Conservation (phyloP, 495 filamentous ascomycete species). For the Tuber melanosporum region DNA sequence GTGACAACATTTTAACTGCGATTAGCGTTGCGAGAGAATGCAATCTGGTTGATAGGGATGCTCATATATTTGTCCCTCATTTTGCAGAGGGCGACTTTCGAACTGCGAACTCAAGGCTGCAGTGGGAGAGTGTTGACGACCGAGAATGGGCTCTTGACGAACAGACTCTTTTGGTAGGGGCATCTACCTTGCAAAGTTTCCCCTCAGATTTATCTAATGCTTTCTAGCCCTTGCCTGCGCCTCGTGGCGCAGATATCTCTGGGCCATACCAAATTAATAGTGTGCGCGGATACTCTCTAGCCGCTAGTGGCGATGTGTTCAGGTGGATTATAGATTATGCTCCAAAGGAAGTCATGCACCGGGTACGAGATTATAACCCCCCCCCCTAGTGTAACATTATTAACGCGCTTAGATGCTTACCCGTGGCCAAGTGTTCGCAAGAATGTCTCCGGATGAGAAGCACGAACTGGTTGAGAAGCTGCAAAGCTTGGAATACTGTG, state of each 20-base stretch:
- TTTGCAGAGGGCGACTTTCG: conserved; percentile 67
- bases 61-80: conserved; percentile 87
- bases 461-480: conserved; percentile 96
- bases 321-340: conserved; percentile 93
- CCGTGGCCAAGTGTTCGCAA: conserved; percentile 85
- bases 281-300: conserved; percentile 74
- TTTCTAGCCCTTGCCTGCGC: conserved; percentile 59
- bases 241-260: conserved; percentile 67
- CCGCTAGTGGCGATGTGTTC: conserved; percentile 88
- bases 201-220: conserved; percentile 32
- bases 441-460: conserved; percentile 99
- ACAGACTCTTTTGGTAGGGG: conserved; percentile 50
- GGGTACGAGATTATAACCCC: conserved; percentile 47
- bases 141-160: conserved; percentile 66
- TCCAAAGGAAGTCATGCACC: conserved; percentile 63
- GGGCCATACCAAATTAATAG: conserved; percentile 75
- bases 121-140: conserved; percentile 91
- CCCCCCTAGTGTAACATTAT: conserved; percentile 10
- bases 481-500: conserved; percentile 91
- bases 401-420: conserved; percentile 66
- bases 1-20: conserved; percentile 96
- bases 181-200: conserved; percentile 43
- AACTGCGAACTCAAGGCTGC: conserved; percentile 62
- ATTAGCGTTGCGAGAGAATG: conserved; percentile 95
- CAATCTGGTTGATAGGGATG: conserved; percentile 66